Evolutionary conservation across 257 asterid genomes (phyloP), one percentile per base, ranked within the genome.

Genomic region (Anisodus tanguticus): DNA sequence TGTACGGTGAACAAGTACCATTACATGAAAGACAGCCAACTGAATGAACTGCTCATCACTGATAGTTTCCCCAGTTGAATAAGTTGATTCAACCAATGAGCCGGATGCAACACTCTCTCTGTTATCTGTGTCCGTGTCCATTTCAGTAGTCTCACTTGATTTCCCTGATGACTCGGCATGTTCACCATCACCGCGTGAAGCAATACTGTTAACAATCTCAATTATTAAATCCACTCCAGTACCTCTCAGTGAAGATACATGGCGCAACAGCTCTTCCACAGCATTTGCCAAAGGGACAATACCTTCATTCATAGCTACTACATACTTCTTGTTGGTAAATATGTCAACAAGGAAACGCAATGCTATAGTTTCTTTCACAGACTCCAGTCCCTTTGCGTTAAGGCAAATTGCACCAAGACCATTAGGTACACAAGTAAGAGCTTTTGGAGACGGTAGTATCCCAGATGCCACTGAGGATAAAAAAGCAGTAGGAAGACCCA

Each of bases 391-490:
- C 94, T 94, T 95, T 64, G 95, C 88, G 79, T 94, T 94, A 82
- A 95, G 99, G 88, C 99, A 95, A 84, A 95, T 89, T 55, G 99
- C 98, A 70, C 99, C 97, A n/a, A 95, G 89, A 67, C 99, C 99
- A 90, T 93, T 94, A 26, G 98, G 99, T 85, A 95, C 92, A 90
- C 98, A 94, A 4, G 99, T 92, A 79, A 95, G 94, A 87, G 99
- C 97, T 89, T 94, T 95, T 6, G 97, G 87, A 85, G 99, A 93
- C 89, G 97, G 95, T 82, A 94, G 90, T 80, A 91, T 76, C 69
- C 99, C 99, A 88, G 89, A 86, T 57, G 87, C 94, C 81, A 95
- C 95, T 5, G 99, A 95, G 17, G 95, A 92, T 17, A 95, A 84
- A 87, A 95, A 93, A 59, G 97, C 94, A 83, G 89, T 84, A 79